Conservation (phyloP, 768 basidiomycete genomes). For the Xerocomus potaroensis region DNA sequence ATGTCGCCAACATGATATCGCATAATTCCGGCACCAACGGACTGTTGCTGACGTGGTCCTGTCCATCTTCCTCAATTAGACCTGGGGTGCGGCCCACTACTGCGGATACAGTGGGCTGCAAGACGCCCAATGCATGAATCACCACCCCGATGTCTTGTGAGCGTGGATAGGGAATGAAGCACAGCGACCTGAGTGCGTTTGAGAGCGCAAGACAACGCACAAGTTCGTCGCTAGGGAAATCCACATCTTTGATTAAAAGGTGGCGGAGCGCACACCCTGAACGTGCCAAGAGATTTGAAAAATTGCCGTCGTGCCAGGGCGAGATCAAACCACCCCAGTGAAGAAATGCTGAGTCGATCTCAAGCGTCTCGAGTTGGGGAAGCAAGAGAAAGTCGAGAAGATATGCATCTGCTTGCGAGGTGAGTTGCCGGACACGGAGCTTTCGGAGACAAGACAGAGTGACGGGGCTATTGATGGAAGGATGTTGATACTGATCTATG, state of each 20-base stretch:
- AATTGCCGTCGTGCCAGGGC: constrained; percentile 9
- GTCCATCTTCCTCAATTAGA: no score
- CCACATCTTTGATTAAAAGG: constrained; percentile 11
- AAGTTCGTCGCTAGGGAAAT: constrained; percentile 17
- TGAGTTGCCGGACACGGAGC: constrained; percentile 16
- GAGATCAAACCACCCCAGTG: not conserved
- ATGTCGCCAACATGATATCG: constrained; percentile 15
- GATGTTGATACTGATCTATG: constrained; percentile 3
- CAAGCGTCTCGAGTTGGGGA: constrained; percentile 17
- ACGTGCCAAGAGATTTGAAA: constrained; percentile 16
- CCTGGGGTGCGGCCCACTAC: no score
- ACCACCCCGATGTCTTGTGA: constrained; percentile 12
- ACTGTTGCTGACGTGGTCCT: not conserved
- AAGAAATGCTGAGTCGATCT: constrained; percentile 10
- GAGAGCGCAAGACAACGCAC: constrained; percentile 16
- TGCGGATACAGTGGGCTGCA: not conserved
- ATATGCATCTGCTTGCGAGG: not conserved
- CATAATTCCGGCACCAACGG: constrained; percentile 8
- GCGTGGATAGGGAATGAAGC: constrained; percentile 17
- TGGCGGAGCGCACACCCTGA: constrained; percentile 12
- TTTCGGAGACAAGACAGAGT: constrained; percentile 12
- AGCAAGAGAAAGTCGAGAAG: constrained; percentile 12
- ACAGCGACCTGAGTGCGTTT: constrained; percentile 7
- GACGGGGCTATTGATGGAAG: not conserved
- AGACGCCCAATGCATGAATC: constrained; percentile 3